Evolutionary conservation across 75 land plant species (phyloP).

Genomic region (Gnetum montanum): DNA sequence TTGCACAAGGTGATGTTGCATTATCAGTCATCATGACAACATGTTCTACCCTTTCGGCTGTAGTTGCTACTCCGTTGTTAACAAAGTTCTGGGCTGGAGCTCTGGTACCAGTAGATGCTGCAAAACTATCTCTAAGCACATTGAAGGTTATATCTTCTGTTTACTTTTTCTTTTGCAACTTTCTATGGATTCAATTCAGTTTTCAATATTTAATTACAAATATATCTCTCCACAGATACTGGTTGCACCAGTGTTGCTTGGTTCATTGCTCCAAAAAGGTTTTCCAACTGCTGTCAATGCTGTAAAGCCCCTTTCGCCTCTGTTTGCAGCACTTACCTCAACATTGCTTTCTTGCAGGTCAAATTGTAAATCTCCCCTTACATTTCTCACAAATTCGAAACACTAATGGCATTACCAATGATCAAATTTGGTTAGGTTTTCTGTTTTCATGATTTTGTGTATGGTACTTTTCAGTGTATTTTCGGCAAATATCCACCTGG

Average conservation of each 20-base stretch:
- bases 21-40: constrained; percentile 75
- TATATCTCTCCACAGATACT: constrained; percentile 45
- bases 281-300: constrained; percentile 46
- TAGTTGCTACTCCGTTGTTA: constrained; percentile 63
- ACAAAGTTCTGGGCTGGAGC: constrained; percentile 67
- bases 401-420: too few species aligned
- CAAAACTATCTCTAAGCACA: constrained; percentile 54
- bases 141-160: constrained; percentile 30
- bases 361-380: too few species aligned
- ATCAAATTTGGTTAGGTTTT: too few species aligned
- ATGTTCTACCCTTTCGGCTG: constrained; percentile 76
- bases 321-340: constrained; percentile 65
- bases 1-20: constrained; percentile 79
- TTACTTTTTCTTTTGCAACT: neutral
- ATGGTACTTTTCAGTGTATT: constrained; percentile 50
- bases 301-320: constrained; percentile 55
- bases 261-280: constrained; percentile 61
- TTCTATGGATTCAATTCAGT: neutral
- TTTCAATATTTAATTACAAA: neutral
- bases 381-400: too few species aligned
- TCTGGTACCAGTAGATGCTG: constrained; percentile 65
- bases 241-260: constrained; percentile 65
- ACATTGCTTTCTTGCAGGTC: constrained; percentile 81
- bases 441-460: neutral
- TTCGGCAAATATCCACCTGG: constrained; percentile 62